phyloP scores from a whole-genome alignment of 176 grass and related monocot species.

The Oryza glaberrima region DNA sequence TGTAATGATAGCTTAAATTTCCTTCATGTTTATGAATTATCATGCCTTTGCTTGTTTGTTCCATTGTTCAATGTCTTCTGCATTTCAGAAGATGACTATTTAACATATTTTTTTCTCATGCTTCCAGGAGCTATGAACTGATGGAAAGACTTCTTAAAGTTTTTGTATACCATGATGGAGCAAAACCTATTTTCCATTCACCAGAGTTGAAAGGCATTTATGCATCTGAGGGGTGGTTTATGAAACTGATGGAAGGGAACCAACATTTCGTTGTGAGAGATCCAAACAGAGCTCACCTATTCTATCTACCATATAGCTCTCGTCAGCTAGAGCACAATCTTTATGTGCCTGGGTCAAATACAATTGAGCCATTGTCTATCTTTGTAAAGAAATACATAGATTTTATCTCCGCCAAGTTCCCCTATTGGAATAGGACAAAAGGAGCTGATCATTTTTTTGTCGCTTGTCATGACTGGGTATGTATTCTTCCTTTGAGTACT shows the following conservation, averaged over 20 bases:
- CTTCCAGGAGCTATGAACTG: constrained; percentile 88
- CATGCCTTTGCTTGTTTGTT: constrained; percentile 2
- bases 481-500: constrained; percentile 23
- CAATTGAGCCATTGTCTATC: constrained; percentile 60
- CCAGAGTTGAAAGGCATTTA: constrained; percentile 86
- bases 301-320: constrained; percentile 84
- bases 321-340: constrained; percentile 68
- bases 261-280: constrained; percentile 72
- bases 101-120: background rate
- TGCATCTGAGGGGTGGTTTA: constrained; percentile 95
- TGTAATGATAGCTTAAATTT: background rate
- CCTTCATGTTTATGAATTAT: background rate
- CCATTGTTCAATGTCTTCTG: background rate
- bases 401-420: constrained; percentile 75
- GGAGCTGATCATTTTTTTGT: constrained; percentile 93
- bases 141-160: constrained; percentile 87
- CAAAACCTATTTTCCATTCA: constrained; percentile 79
- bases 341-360: constrained; percentile 83
- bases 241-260: constrained; percentile 83
- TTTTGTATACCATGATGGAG: constrained; percentile 86
- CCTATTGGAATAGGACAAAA: constrained; percentile 85
- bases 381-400: constrained; percentile 84
- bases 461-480: constrained; percentile 98
- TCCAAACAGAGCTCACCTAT: constrained; percentile 70
- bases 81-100: constrained; percentile 6